A percentile compares a stretch with the other conserved stretches of the same genome.
Conservation (phyloP, 352 stramenopile genomes). For the Pythium aristosporum region DNA sequence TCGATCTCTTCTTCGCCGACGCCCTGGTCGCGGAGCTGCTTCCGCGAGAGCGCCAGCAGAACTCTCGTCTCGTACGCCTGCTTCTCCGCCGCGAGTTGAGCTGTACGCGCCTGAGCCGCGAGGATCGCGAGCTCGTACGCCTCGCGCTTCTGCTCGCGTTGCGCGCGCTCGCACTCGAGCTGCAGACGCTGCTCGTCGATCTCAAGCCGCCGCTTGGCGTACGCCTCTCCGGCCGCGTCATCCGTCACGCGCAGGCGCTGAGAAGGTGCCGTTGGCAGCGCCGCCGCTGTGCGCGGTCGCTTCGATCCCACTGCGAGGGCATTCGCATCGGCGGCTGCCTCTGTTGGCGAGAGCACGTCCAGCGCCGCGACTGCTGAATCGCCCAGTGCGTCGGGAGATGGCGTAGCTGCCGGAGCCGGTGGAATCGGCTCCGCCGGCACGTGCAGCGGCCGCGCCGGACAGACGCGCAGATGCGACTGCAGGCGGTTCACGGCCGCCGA, state of each 20-base stretch:
- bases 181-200: conserved; percentile 58
- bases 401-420: neutral
- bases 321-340: neutral
- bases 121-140: conserved; percentile 46
- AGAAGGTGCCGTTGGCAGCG: neutral
- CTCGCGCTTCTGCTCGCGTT: conserved; percentile 44
- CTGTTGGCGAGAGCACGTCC: neutral
- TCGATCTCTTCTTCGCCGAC: conserved; percentile 54
- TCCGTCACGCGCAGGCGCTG: neutral
- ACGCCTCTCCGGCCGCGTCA: neutral
- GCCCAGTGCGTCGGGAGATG: neutral
- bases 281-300: neutral
- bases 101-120: conserved; percentile 38
- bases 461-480: conserved; percentile 63
- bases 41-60: conserved; percentile 48
- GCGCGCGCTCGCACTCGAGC: conserved; percentile 45
- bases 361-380: neutral
- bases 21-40: conserved; percentile 51
- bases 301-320: neutral
- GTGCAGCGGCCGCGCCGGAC: conserved; percentile 35
- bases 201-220: conserved; percentile 42
- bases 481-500: conserved; percentile 60
- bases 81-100: conserved; percentile 41
- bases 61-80: conserved; percentile 44
- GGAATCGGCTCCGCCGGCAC: neutral